Base-by-base conservation (phyloP, 495 filamentous ascomycete genomes). In the Talaromyces thailandensis region DNA sequence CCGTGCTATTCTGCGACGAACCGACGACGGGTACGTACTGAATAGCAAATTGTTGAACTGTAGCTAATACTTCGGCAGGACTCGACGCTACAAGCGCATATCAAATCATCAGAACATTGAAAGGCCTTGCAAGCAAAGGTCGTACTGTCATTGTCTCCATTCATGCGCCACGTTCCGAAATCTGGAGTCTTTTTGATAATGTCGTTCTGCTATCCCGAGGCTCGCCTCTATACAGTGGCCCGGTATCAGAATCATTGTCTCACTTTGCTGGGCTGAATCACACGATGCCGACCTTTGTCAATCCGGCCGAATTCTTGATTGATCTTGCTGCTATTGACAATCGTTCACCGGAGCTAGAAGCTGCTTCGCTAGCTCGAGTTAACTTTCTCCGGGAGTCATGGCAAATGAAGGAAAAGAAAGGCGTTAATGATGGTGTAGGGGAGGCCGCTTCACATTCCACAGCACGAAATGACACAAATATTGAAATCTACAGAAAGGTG, bases 31-130 rank as follows among this genome's bases (percentile, higher is more conserved):
- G 68, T 66, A 55, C 31, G 55, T 52, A 53, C 58, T 29, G 14
- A 35, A 31, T 57, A 57, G 14, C 16, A 8, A 28, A 9, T 3
- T 57, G 24, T 35, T 35, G 29, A 25, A 48, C 4, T 23, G 5
- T 18, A 6, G 23, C 18, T 26, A 62, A 56, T 3, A 26, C 6
- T 7, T 18, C 24, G 8, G 14, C 48, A 0, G 88, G 87, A 0
- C 74, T 91, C 11, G 88, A 91, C 73, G 86, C 88, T 7, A 88
- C 87, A 12, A 88, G 83, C 64, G 88, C 88, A n/a, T 91, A 82
- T 64, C 86, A 90, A 63, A 78, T 92, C 5, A 79, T 90, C 1
- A 73, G 81, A 32, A 90, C 87, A 1, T 68, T 92, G 23, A 90
- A 90, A 67, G 69, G 71, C 35, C 75, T 91, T 0, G 85, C 87